Evolutionary conservation across 371 early-diverging fungal genomes (phyloP).

Genomic region (Mortierella sp.): DNA sequence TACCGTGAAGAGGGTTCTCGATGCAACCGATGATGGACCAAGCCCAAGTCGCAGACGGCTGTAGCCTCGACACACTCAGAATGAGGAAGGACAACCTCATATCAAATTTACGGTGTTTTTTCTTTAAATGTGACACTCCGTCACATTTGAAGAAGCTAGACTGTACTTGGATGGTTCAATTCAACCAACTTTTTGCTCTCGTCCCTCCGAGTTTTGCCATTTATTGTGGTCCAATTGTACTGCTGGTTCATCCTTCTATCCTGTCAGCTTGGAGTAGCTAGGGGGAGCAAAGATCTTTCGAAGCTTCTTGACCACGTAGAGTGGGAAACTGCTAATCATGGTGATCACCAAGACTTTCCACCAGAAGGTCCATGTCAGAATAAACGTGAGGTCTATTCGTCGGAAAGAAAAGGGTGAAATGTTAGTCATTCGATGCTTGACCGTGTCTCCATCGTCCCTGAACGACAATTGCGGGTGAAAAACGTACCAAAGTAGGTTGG

Average conservation of each 20-base stretch:
- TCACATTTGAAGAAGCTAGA: too few relatives aligned
- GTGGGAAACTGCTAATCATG: conserved; percentile 85
- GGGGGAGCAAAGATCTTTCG: conserved; percentile 81
- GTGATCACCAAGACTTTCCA: conserved; percentile 95
- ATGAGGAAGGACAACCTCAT: too few relatives aligned
- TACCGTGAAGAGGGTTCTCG: too few relatives aligned
- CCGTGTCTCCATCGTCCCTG: neutral
- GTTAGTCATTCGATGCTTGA: neutral
- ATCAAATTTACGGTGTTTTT: too few relatives aligned
- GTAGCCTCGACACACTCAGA: too few relatives aligned
- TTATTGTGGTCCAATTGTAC: too few relatives aligned
- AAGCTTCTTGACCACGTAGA: conserved; percentile 80
- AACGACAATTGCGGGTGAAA: neutral
- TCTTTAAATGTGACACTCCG: too few relatives aligned
- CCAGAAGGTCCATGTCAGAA: conserved; percentile 82
- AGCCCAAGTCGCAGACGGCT: too few relatives aligned
- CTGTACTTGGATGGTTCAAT: too few relatives aligned
- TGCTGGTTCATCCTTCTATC: conserved; percentile 2
- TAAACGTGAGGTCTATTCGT: conserved; percentile 81
- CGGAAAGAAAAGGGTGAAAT: conserved; percentile 4
- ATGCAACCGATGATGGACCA: too few relatives aligned
- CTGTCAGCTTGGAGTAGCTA: conserved; percentile 74
- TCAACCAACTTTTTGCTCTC: too few relatives aligned
- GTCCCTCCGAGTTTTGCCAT: too few relatives aligned
- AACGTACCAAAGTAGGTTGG: conserved; percentile 90